Evolutionary conservation across 306 rosid genomes (phyloP).

Genomic region (Cicer pinnatifidum): DNA sequence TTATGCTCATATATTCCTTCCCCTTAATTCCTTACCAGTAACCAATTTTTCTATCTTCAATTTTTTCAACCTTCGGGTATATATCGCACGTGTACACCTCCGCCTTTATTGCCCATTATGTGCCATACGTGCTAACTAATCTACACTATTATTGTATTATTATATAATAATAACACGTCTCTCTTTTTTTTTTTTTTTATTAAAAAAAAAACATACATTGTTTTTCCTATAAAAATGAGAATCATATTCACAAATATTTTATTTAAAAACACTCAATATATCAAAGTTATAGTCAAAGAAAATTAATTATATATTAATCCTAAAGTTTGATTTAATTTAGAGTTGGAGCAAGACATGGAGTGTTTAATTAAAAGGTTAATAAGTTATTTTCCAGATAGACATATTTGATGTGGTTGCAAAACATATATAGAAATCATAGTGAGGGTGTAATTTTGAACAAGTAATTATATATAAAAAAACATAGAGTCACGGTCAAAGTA

Average conservation of each 20-base stretch:
- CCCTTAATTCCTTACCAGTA: constrained; percentile 38
- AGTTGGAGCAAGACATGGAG: neutral
- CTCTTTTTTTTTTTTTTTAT: neutral
- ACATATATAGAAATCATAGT: neutral
- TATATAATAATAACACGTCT: neutral
- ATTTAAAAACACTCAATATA: neutral
- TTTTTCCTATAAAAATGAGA: neutral
- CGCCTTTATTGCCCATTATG: constrained; percentile 42
- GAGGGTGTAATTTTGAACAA: neutral
- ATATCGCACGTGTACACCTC: constrained; percentile 71
- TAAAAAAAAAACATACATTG: neutral
- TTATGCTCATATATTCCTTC: constrained; percentile 43
- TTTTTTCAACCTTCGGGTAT: neutral
- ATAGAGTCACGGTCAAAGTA: constrained; percentile 5
- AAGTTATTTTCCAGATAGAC: neutral
- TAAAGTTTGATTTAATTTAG: neutral
- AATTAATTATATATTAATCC: neutral
- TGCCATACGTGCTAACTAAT: constrained; percentile 37
- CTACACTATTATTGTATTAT: neutral
- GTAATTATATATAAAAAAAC: no score
- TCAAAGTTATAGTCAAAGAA: neutral
- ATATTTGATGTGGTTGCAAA: neutral
- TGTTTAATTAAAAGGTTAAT: no score
- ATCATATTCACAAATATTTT: neutral
- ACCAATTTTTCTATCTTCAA: constrained; percentile 23